A percentile compares a stretch with the other conserved stretches of the same genome.
These are phyloP conservation scores for Paracoccidioides brasiliensis DNA, from an alignment of 2,329 filamentous ascomycete species.

Conservation along the genomic window DNA sequence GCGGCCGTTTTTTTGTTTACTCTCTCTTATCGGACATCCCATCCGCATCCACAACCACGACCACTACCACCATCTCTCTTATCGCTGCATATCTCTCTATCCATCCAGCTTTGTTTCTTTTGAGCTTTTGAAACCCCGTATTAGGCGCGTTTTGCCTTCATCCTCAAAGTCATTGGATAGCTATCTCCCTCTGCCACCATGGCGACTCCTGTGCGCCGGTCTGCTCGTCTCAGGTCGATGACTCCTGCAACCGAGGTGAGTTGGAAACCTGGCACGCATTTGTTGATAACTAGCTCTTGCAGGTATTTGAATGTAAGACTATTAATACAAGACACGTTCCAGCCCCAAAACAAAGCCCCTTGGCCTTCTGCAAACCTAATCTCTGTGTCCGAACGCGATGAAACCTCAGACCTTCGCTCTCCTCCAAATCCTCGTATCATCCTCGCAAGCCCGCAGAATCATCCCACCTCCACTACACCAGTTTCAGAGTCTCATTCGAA, in stretches of 20 bases:
- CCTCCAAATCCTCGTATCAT: conserved; percentile 11
- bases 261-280: background rate
- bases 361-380: conserved; percentile 24
- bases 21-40: background rate
- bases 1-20: conserved; percentile 3
- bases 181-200: background rate
- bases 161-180: background rate
- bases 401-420: conserved; percentile 26
- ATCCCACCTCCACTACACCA: conserved; percentile 21
- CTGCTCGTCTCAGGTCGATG: conserved; percentile 2
- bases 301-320: background rate
- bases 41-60: background rate
- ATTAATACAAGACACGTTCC: background rate
- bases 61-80: background rate
- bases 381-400: conserved; percentile 36
- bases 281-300: background rate
- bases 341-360: conserved; percentile 11
- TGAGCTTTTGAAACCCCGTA: background rate
- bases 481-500: conserved; percentile 17
- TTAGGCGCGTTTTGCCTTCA: background rate
- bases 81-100: background rate
- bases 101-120: background rate
- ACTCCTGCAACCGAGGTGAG: conserved; percentile 4
- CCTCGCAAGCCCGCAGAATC: conserved; percentile 15
- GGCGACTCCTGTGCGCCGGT: conserved; percentile 3